Evolutionary conservation across 2,329 filamentous ascomycete species (phyloP), one percentile per base, ranked within the genome.

Genomic region (Phaeosphaeria sp.): DNA sequence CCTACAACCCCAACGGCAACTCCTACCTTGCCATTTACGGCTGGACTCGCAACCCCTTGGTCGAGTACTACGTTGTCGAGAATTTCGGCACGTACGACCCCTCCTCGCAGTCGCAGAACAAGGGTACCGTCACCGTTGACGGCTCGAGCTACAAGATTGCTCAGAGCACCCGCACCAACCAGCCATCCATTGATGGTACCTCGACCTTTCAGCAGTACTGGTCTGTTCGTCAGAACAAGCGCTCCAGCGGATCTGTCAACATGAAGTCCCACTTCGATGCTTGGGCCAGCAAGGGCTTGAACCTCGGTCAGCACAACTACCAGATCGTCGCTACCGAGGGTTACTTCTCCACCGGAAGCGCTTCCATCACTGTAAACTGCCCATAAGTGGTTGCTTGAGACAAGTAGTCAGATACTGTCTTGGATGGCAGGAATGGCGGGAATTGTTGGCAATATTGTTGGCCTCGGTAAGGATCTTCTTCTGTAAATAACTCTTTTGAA

Each of bases 11-110:
- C 56, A 68, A 66, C 43, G 73, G 72, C 23, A 73, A 73, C 59
- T 72, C 71, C 5, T 87, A 86, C 68, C 82, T 88, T 25, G 74
- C 84, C 36, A 68, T 87, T 50, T 87, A 87, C 66, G 85, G 85
- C 49, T 87, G 85, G 84, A 84, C 82, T 9, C 77, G 73, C 36
- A 81, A 79, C 69, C 83, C 83, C 0, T 72, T 85, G 22, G 76
- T 86, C 64, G 85, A 87, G 64, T 86, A 86, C 77, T 80, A 75
- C 62, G 69, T 75, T 27, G 72, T 75, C 81, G 85, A 77, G 79
- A 83, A 79, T 82, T 86, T 68, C 72, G 82, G 81, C 50, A 81
- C 80, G 30, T 81, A 84, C 66, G 77, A 82, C 41, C 81, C 82
- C 1, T 79, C 78, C 56, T 79, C 81, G 55, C 79, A 78, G n/a